phyloP scores from a whole-genome alignment of 1,139 yeast genomes.

The Geotrichum cucujoidarum region DNA sequence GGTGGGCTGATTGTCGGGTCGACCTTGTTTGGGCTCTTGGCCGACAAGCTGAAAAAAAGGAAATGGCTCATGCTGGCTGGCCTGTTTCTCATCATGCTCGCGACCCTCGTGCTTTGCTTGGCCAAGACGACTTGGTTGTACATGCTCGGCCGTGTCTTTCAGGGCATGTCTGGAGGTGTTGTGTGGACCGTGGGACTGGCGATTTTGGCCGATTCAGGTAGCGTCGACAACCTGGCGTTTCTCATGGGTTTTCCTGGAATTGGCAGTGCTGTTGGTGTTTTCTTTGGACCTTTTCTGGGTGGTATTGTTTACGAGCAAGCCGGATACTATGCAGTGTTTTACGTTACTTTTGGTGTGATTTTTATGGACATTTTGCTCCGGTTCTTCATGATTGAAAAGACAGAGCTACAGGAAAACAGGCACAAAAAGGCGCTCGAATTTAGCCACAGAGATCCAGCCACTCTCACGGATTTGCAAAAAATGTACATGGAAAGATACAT shows the following conservation, averaged over 20 bases:
- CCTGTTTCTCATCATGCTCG: slow-evolving; percentile 30
- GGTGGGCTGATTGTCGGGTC: slow-evolving; percentile 36
- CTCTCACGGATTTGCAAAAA: background rate
- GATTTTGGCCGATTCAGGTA: slow-evolving; percentile 33
- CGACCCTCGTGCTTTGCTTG: slow-evolving; percentile 32
- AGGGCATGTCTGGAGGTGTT: slow-evolving; percentile 35
- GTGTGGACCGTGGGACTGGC: slow-evolving; percentile 40
- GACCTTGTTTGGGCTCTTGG: slow-evolving; percentile 31
- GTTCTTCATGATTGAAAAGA: slow-evolving; percentile 33
- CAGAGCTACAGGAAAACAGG: slow-evolving; percentile 4
- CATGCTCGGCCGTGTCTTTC: slow-evolving; percentile 34
- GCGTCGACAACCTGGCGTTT: slow-evolving; percentile 27
- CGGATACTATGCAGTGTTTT: slow-evolving; percentile 36
- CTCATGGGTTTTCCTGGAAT: slow-evolving; percentile 34
- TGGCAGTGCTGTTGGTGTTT: slow-evolving; percentile 33
- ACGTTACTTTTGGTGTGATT: slow-evolving; percentile 32
- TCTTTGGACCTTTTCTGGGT: slow-evolving; percentile 37
- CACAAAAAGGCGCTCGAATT: slow-evolving; percentile 6
- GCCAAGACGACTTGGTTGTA: slow-evolving; percentile 29
- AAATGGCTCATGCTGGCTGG: slow-evolving; percentile 33
- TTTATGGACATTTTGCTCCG: slow-evolving; percentile 33
- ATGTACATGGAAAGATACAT: slow-evolving; percentile 8
- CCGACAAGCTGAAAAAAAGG: slow-evolving; percentile 30
- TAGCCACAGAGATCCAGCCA: background rate
- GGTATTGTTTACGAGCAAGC: slow-evolving; percentile 36